Evolutionary conservation across 495 filamentous ascomycete species (phyloP), one percentile per base, ranked within the genome.

Genomic region (Penicillium angulare): DNA sequence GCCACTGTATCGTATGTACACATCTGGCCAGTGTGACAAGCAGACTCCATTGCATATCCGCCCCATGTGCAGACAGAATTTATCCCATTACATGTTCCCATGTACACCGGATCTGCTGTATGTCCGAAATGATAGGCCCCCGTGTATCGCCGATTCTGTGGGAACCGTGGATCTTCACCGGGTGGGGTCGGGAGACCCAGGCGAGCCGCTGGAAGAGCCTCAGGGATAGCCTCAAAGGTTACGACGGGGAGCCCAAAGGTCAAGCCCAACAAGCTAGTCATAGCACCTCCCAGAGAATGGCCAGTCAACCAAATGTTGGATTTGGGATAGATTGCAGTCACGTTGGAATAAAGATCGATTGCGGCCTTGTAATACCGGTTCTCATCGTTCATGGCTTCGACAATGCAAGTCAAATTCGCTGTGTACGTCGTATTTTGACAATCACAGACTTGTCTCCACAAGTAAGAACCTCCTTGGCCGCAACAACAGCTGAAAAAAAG

Each of bases 401-500:
- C 74, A 2, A 98, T 82, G 64, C 93, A 98, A 3, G 90, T 95
- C 44, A 89, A 80, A 60, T 97, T 96, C 71, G 91, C 97, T 8
- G 84, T 86, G 56, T 89, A 97, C 1, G 89, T 87, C 4, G 80
- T 78, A 12, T 82, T 87, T 57, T 88, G 87, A 65, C 93, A 98
- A 61, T 96, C 86, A 64, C 93, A 98, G 36, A 95, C 90, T 61
- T 93, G 86, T 45, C 84, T 83, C 86, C 90, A 96, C 18, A 90
- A 80, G 71, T 83, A 87, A 13, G 89, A 87, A 0, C 90, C 89
- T 50, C 95, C 89, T 72, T 97, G 89, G 9, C 83, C 93, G 71
- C 93, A 98, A 64, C 93, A 98, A 71, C 93, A 98, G 63, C 92
- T 91, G 73, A 96, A 96, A 65, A 92, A 95, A 7, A 98, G 80